Conservation (phyloP, 108 stramenopile genomes). For the Cyclotella sp. region DNA sequence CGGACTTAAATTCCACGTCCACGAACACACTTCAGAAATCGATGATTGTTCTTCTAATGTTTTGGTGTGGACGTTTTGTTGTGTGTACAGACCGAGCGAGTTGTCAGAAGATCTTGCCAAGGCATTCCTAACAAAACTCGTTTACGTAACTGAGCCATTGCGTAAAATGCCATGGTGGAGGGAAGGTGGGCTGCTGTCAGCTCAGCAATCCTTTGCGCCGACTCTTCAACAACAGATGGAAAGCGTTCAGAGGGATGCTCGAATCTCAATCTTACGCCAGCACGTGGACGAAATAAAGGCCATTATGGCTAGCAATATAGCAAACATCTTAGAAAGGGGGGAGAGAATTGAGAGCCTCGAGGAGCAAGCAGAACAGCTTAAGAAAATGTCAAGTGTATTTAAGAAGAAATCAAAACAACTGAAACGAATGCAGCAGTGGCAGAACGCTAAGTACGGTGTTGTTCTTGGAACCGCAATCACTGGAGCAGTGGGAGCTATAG, state of each 20-base stretch:
- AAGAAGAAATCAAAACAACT: slow-evolving; percentile 61
- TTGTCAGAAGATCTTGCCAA: slow-evolving; percentile 48
- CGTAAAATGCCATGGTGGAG: slow-evolving; percentile 61
- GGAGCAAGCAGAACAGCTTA: slow-evolving; percentile 2
- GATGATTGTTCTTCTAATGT: slow-evolving; percentile 29
- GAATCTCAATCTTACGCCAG: slow-evolving; percentile 56
- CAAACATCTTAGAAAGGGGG: slow-evolving; percentile 57
- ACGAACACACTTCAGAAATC: slow-evolving; percentile 37
- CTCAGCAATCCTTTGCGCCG: slow-evolving; percentile 70
- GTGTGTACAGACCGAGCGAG: slow-evolving; percentile 57
- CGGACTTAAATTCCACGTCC: slow-evolving; percentile 72
- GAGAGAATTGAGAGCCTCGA: slow-evolving; percentile 39
- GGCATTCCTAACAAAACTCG: slow-evolving; percentile 72
- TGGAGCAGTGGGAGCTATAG: slow-evolving; percentile 60
- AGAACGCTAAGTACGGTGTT: slow-evolving; percentile 80
- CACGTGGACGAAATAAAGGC: slow-evolving; percentile 57
- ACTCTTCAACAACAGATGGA: slow-evolving; percentile 75
- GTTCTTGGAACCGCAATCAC: slow-evolving; percentile 73
- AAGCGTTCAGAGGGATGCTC: slow-evolving; percentile 56
- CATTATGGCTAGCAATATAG: slow-evolving; percentile 73
- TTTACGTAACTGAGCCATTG: slow-evolving; percentile 58
- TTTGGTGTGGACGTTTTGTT: slow-evolving; percentile 64
- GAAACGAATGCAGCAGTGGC: slow-evolving; percentile 62
- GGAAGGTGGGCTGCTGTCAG: slow-evolving; percentile 48
- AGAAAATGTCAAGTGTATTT: slow-evolving; percentile 65